Base-by-base conservation (phyloP, 345 rosid genomes). In the Firmiana major region DNA sequence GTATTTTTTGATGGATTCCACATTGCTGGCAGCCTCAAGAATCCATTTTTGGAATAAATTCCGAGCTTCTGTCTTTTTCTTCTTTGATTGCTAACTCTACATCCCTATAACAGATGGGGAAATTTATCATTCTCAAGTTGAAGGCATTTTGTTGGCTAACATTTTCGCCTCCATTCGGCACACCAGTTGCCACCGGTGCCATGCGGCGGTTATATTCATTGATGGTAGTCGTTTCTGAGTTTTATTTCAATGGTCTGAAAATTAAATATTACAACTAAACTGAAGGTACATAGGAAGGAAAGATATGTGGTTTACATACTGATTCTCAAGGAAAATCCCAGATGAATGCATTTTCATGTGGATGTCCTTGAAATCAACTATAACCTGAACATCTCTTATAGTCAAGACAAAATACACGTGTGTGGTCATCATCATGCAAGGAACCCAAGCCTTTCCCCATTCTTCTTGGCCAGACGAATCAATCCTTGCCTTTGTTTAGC, bases 391-490 rank as follows among this genome's bases (percentile, higher is more conserved):
- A 26, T 72, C 16, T 76, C 48, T 36, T 51, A 22, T 24, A 43
- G 17, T 59, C 12, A 60, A 69, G 69, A 55, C 76, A 38, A 78
- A 45, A 42, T 46, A 65, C 9, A 76, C 16, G 8, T 21, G 59
- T 45, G 11, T 60, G 62, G 19, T 9, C 10, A 17, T 75, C 26
- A 26, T 84, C 84, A 96, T 15, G 98, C 99, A 49, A 93, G 97
- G 82, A 96, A 96, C 3, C 99, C 99, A 71, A 96, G 97, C 76
- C 83, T 90, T 57, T 96, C 98, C 45, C 99, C 99, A 74, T 96
- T 96, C 88, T 93, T 96, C 89, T 93, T 96, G n/a, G 97, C 99
- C 79, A 96, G 76, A 62, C 99, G 89, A 51, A 96, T 96, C 73
- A 96, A 83, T 21, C 99, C 98, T 84, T 96, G 99, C 88, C 98